These are phyloP conservation scores for Pythium grandisporangium DNA, from an alignment of 352 stramenopile species.

Conservation along the genomic window DNA sequence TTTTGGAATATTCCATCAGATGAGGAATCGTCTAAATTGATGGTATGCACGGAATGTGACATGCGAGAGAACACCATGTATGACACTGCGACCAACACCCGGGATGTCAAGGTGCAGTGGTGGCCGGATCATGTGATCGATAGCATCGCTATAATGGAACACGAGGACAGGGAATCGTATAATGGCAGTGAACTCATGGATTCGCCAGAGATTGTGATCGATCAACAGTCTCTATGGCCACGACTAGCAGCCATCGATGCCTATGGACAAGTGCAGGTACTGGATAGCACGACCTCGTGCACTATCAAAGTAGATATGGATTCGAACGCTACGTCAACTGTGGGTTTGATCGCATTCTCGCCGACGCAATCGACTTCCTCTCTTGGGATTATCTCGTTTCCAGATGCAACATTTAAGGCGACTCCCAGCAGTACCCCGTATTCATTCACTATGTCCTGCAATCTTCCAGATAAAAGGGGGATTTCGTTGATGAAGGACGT, in stretches of 20 bases:
- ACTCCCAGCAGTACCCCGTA: constrained; percentile 19
- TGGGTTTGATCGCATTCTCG: too few relatives aligned
- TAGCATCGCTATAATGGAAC: constrained; percentile 26
- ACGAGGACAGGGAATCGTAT: constrained; percentile 41
- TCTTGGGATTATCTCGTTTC: constrained; percentile 29
- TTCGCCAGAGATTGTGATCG: constrained; percentile 17
- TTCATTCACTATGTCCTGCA: constrained; percentile 31
- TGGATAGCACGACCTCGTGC: constrained; percentile 41
- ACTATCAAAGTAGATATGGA: too few relatives aligned
- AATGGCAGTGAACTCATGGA: constrained; percentile 14
- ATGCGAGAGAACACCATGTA: constrained; percentile 43
- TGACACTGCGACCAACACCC: constrained; percentile 48
- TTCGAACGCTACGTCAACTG: too few relatives aligned
- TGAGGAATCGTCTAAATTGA: constrained; percentile 3
- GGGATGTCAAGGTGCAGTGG: constrained; percentile 40
- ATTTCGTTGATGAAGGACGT: constrained; percentile 24
- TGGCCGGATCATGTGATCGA: constrained; percentile 40
- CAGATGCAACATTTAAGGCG: constrained; percentile 20
- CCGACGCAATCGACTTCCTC: too few relatives aligned
- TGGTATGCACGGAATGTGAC: constrained; percentile 24
- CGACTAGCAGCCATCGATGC: constrained; percentile 45
- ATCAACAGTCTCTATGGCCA: constrained; percentile 28
- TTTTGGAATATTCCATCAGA: constrained; percentile 40
- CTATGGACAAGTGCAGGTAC: constrained; percentile 50
- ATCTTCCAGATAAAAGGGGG: constrained; percentile 16